phyloP scores from a whole-genome alignment of 2,329 filamentous ascomycete genomes.

The Waltergamsia citrina region DNA sequence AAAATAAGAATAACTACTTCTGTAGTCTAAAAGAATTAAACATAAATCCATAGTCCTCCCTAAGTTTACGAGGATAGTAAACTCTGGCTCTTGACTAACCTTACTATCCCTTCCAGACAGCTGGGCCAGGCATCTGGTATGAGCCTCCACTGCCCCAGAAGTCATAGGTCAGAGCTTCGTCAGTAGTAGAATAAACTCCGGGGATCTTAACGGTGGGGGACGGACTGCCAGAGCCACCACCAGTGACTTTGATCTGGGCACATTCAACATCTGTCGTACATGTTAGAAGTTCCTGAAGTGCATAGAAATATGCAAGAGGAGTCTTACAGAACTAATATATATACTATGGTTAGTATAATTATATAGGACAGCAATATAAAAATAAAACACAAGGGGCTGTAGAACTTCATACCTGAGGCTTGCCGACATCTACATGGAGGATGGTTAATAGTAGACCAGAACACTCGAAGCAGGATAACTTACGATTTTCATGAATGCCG shows the following conservation, averaged over 20 bases:
- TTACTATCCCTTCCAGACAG: slow-evolving; percentile 6
- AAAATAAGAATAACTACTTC: too few species aligned
- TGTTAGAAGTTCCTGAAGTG: not conserved
- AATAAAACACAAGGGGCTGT: too few species aligned
- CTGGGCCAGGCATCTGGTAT: slow-evolving; percentile 9
- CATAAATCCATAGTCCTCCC: too few species aligned
- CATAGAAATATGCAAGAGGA: slow-evolving; percentile 1
- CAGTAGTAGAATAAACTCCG: slow-evolving; percentile 20
- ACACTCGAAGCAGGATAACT: not conserved
- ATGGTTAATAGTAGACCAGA: not conserved
- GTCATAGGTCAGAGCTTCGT: slow-evolving; percentile 15
- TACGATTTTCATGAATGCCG: slow-evolving; percentile 26
- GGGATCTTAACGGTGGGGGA: slow-evolving; percentile 9
- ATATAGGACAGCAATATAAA: too few species aligned
- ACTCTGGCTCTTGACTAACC: too few species aligned
- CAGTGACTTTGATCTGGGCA: slow-evolving; percentile 8
- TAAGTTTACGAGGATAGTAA: too few species aligned
- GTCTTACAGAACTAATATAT: slow-evolving; percentile 1
- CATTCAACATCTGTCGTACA: slow-evolving; percentile 5
- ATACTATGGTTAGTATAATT: too few species aligned
- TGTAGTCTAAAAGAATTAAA: too few species aligned
- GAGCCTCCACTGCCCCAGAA: slow-evolving; percentile 12
- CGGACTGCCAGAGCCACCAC: slow-evolving; percentile 7
- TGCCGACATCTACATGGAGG: slow-evolving; percentile 13
- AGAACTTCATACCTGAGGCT: slow-evolving; percentile 24